Evolutionary conservation across 139 green algal species (phyloP).

Genomic region (Spirogloea muscicola): DNA sequence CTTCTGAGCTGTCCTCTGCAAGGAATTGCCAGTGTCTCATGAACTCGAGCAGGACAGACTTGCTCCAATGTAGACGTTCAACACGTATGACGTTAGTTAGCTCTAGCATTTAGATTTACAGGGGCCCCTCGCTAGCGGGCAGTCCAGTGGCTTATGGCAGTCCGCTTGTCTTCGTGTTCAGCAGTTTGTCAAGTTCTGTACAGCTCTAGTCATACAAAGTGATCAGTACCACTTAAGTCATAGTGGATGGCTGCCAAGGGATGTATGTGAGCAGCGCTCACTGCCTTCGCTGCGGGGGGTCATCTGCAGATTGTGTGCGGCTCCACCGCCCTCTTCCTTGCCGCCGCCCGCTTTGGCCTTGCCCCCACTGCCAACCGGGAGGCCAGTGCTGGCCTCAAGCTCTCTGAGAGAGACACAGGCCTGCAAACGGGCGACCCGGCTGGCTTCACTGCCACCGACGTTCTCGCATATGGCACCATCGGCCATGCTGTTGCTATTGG

Average conservation of each 20-base stretch:
- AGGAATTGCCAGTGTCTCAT: too few relatives aligned
- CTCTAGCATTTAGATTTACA: too few relatives aligned
- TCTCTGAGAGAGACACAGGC: constrained; percentile 57
- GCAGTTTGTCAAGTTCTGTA: not conserved
- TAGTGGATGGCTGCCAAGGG: not conserved
- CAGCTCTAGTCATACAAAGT: not conserved
- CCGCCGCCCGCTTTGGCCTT: constrained; percentile 84
- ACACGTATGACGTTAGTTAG: too few relatives aligned
- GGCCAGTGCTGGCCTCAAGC: constrained; percentile 73
- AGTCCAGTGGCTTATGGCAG: not conserved
- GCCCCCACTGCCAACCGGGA: constrained; percentile 77
- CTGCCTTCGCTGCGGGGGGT: constrained; percentile 4
- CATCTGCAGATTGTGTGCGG: constrained; percentile 82
- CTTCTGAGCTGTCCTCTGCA: too few relatives aligned
- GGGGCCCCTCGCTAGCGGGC: not conserved
- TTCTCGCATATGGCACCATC: constrained; percentile 74
- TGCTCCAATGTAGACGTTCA: too few relatives aligned
- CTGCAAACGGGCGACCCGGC: constrained; percentile 69
- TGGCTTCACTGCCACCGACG: constrained; percentile 85
- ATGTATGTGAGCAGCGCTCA: not conserved
- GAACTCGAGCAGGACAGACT: not conserved
- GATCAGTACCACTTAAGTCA: not conserved
- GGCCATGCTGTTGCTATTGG: constrained; percentile 56
- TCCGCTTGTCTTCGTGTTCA: not conserved
- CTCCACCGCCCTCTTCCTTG: constrained; percentile 69